These are phyloP conservation scores for Solanum chaucha DNA, from an alignment of 257 asterid species.

Conservation along the genomic window DNA sequence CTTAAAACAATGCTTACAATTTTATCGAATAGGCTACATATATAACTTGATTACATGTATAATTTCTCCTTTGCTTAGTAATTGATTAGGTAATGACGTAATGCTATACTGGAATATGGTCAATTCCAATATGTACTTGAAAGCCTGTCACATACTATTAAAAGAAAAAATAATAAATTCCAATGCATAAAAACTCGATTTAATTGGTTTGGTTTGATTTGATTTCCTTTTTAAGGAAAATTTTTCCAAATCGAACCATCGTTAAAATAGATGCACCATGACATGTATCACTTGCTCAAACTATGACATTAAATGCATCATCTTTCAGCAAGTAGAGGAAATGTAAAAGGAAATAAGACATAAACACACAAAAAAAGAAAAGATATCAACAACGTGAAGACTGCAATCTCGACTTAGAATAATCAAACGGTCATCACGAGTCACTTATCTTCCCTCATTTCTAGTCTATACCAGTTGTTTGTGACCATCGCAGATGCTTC, in stretches of 20 bases:
- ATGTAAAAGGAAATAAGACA: neutral
- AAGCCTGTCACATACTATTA: neutral
- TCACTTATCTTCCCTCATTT: neutral
- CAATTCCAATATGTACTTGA: too few relatives aligned
- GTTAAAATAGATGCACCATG: neutral
- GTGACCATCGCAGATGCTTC: neutral
- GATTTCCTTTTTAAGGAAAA: neutral
- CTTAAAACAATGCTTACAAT: too few relatives aligned
- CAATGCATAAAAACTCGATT: neutral
- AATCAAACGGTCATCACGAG: neutral
- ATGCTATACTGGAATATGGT: too few relatives aligned
- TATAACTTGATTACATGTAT: too few relatives aligned
- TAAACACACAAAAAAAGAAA: neutral
- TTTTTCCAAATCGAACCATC: neutral
- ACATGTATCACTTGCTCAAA: neutral
- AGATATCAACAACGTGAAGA: neutral
- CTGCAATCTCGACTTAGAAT: too few relatives aligned
- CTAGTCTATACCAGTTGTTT: neutral
- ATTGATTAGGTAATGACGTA: too few relatives aligned
- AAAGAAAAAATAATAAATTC: neutral
- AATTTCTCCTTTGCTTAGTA: too few relatives aligned
- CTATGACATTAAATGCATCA: neutral
- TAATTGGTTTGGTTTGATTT: neutral
- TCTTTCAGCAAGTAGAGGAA: neutral
- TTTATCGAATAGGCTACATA: too few relatives aligned